Evolutionary conservation across 192 early-diverging fungal species (phyloP), one percentile per base, ranked within the genome.

Genomic region (Coemansia sp.): DNA sequence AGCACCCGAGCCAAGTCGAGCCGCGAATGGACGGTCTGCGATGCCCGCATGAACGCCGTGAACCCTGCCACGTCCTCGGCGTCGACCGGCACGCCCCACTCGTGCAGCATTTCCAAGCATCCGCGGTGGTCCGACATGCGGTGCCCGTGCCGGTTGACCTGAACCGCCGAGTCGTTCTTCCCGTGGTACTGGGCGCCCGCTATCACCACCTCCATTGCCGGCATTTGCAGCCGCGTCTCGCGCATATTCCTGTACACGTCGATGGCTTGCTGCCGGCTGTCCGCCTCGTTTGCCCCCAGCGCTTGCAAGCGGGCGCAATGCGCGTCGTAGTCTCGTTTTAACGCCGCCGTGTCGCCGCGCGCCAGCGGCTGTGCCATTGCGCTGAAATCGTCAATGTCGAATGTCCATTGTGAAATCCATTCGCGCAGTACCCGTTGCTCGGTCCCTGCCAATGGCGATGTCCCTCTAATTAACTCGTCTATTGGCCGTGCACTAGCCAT

Each of bases 1-100:
- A 76, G 47, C 46, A 58, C 62, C 8, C 44, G 14, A 1, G 72
- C 72, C 58, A 76, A 34, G 44, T 76, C 72, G 6, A 69, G 30
- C 32, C 72, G 20, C 38, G 72, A 69, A 15, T 76, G 58, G 0
- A 32, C 51, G 7, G 71, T 75, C 36, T 76, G 72, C 53, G 72
- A 64, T 10, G 72, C 72, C 0, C 72, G 62, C 72, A 76, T 76
- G 50, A 76, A 76, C 37, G 72, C 72, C 9, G 72, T 76, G 30
- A 76, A 76, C 21, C 72, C 72, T 5, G 62, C 72, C 3, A 76
- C 66, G 26, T 76, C 72, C 45, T 40, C 50, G 3, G 46, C 53
- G 28, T 76, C 72, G 0, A 76, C 62, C 11, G 5, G 5, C 11
- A 69, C 66, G n/a, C 58, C 59, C 15, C 60, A 54, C n/a, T 38